Base-by-base conservation (phyloP, 1,284 basidiomycete species). In the Agaricales sp. region DNA sequence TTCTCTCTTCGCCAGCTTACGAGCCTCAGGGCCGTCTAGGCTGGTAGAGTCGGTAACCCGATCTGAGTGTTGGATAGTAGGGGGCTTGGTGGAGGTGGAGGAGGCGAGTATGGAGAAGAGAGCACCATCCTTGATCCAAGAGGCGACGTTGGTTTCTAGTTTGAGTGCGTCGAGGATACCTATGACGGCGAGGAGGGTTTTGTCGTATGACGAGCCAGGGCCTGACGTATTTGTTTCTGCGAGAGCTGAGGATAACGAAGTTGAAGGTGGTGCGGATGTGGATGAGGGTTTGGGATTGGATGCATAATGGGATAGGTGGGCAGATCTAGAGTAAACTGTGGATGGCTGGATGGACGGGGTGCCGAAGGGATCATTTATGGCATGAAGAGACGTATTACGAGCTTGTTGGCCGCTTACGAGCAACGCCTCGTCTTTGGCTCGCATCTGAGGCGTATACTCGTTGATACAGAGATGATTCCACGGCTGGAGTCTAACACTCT, bases 401-500 rank as follows among this genome's bases (percentile, higher is more conserved):
- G n/a, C n/a, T n/a, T n/a, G n/a, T n/a, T n/a, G n/a, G n/a, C n/a
- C n/a, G n/a, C n/a, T n/a, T n/a, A n/a, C n/a, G n/a, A n/a, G n/a
- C 54, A 14, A 51, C 52, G 6, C 50, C 49, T 11, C 48, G 59
- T 84, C 82, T 13, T 54, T 56, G 19, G 62, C 63, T 12, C 81
- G 71, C 56, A 65, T 63, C 3, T 62, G 59, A 1, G 63, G 63
- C 6, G 71, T 67, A 57, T 89, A 91, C 59, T 90, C 87, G 1
- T 67, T 69, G 51, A 91, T 73, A 57, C 80, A 85, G 14, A 90
- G 64, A 57, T 91, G 87, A 59, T 87, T 91, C 67, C 75, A 85
- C 0, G 89, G 90, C 58, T 93, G 91, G 23, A 87, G 66, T 16
- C 68, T 71, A 0, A 87, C 89, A 61, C 92, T 93, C 41, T 71